Evolutionary conservation across 768 basidiomycete species (phyloP).

Genomic region (Hortiboletus campestris): DNA sequence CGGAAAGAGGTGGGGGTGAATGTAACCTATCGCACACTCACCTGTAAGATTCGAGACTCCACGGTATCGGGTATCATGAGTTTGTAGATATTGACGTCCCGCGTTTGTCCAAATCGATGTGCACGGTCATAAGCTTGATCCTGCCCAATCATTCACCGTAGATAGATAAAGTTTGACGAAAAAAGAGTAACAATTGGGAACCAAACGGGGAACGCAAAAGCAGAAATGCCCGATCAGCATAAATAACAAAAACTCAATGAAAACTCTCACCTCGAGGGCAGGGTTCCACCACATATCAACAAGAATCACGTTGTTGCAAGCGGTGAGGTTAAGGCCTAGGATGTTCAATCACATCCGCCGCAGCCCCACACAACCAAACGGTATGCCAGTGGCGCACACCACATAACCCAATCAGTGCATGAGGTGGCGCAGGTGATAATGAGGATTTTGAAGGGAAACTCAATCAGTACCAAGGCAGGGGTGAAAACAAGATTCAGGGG

Average conservation of each 20-base stretch:
- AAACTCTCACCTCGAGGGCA: slow-evolving; percentile 64
- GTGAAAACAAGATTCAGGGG: not conserved
- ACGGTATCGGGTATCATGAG: slow-evolving; percentile 85
- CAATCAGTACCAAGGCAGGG: slow-evolving; percentile 10
- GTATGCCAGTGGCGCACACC: not conserved
- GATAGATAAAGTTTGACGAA: not conserved
- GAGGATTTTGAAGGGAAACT: not conserved
- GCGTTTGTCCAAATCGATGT: slow-evolving; percentile 86
- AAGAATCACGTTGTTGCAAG: slow-evolving; percentile 92
- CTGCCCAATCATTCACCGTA: slow-evolving; percentile 30
- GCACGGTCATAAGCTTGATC: slow-evolving; percentile 94
- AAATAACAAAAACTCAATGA: not conserved
- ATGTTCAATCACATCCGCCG: slow-evolving; percentile 1
- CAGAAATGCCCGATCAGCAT: slow-evolving; percentile 7
- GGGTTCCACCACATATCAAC: slow-evolving; percentile 97
- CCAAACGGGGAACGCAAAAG: not conserved
- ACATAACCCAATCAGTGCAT: not conserved
- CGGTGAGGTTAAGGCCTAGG: slow-evolving; percentile 82
- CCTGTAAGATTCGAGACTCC: slow-evolving; percentile 80
- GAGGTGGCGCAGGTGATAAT: not conserved
- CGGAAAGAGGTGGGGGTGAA: not conserved
- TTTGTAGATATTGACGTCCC: slow-evolving; percentile 85
- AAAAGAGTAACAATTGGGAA: not conserved
- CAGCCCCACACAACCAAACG: not conserved
- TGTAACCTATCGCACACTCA: slow-evolving; percentile 26